Conservation (phyloP, 495 filamentous ascomycete species). For the Entonaema liquescens region DNA sequence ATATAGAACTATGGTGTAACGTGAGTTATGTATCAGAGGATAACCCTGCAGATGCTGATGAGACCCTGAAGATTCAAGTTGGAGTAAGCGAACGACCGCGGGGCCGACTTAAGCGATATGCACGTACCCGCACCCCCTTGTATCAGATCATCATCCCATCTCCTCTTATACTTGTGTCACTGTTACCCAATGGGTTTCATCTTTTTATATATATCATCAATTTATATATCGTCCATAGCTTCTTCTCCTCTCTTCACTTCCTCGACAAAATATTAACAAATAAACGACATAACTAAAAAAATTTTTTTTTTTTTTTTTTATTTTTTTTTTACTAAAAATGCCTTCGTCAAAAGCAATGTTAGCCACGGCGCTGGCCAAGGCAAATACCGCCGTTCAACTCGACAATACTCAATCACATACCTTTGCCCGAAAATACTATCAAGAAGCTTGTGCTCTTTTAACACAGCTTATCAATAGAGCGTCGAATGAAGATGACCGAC, state of each 20-base stretch:
- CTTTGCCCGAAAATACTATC: slow-evolving; percentile 90
- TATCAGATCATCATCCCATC: slow-evolving; percentile 32
- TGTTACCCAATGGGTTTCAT: slow-evolving; percentile 29
- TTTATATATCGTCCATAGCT: no score
- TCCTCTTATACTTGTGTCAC: slow-evolving; percentile 25
- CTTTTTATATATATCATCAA: slow-evolving; percentile 11
- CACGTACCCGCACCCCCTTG: slow-evolving; percentile 31
- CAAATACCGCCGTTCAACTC: slow-evolving; percentile 91
- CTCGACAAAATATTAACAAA: no score
- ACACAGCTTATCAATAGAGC: slow-evolving; percentile 87
- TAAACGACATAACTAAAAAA: not conserved
- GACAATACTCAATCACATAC: slow-evolving; percentile 96
- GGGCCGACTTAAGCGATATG: slow-evolving; percentile 31
- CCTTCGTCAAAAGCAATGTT: slow-evolving; percentile 89
- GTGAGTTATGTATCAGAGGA: not conserved
- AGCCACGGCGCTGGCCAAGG: slow-evolving; percentile 90
- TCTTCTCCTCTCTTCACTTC: not conserved
- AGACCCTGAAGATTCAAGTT: not conserved
- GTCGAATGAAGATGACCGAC: slow-evolving; percentile 80
- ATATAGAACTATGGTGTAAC: not conserved
- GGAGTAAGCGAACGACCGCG: not conserved
- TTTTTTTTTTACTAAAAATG: slow-evolving; percentile 33
- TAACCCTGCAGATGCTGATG: not conserved
- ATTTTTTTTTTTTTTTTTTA: not conserved
- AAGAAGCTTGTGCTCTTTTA: slow-evolving; percentile 84